phyloP scores from a whole-genome alignment of 164 flowering plant species.

The Annona cherimola region DNA sequence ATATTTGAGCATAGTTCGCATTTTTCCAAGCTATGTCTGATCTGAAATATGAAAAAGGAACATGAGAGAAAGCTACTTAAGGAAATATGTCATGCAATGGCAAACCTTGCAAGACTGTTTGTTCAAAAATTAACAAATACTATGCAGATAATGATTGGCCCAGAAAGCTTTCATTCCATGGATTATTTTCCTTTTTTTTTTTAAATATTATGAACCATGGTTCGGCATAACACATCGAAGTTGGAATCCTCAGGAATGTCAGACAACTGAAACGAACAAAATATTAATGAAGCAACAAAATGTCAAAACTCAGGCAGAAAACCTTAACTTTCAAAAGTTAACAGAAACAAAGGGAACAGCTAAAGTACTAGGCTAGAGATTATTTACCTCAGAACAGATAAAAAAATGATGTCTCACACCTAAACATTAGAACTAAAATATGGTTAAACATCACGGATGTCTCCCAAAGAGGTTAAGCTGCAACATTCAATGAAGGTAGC shows the following conservation, averaged over 20 bases:
- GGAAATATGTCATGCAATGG: not conserved
- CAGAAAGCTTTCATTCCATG: no score
- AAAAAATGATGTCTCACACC: no score
- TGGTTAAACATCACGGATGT: no score
- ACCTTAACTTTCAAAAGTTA: not conserved
- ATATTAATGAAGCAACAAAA: not conserved
- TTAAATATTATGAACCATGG: not conserved
- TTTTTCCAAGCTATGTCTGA: constrained; percentile 96
- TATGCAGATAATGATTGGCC: no score
- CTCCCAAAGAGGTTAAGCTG: no score
- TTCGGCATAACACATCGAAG: not conserved
- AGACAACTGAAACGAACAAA: not conserved
- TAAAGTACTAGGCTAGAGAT: no score
- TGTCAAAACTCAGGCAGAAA: not conserved
- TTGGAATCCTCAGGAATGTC: not conserved
- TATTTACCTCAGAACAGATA: not conserved
- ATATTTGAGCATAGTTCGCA: constrained; percentile 92
- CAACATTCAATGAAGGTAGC: no score
- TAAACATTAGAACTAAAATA: no score
- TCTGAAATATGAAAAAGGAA: constrained; percentile 33
- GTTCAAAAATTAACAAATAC: not conserved
- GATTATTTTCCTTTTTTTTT: no score
- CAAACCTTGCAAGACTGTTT: not conserved
- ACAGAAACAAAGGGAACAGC: not conserved
- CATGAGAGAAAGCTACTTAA: no score